A percentile compares a stretch with the other conserved stretches of the same genome.
Conservation (phyloP, 1,139 yeast species). For the Meyerozyma carpophila region DNA sequence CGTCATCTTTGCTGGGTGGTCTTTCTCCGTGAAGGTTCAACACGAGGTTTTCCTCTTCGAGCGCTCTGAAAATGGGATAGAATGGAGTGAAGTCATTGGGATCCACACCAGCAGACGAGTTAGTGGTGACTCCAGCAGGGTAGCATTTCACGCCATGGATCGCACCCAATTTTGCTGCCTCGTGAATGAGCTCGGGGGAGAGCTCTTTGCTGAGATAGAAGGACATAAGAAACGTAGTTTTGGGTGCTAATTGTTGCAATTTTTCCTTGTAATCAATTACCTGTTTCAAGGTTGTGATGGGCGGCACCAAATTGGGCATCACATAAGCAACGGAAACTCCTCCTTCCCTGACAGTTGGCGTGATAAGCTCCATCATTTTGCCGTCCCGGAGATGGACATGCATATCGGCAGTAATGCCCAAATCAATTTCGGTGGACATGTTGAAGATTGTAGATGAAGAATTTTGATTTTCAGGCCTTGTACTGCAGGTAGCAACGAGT, state of each 20-base stretch:
- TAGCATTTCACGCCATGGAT: slow-evolving; percentile 89
- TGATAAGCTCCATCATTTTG: slow-evolving; percentile 80
- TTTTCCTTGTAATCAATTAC: slow-evolving; percentile 66
- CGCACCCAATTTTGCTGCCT: slow-evolving; percentile 69
- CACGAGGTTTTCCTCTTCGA: slow-evolving; percentile 73
- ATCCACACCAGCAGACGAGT: slow-evolving; percentile 88
- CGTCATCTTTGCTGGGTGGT: slow-evolving; percentile 53
- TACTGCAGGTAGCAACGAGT: too few relatives aligned
- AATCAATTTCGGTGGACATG: slow-evolving; percentile 35
- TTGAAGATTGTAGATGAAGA: neutral
- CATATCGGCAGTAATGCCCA: slow-evolving; percentile 89
- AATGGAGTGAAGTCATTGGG: slow-evolving; percentile 85
- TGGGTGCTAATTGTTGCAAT: slow-evolving; percentile 65
- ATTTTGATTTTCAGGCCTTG: neutral
- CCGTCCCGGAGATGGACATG: slow-evolving; percentile 97
- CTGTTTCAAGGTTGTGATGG: slow-evolving; percentile 72
- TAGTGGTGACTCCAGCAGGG: slow-evolving; percentile 98
- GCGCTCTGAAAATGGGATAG: slow-evolving; percentile 83
- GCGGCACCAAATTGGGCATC: slow-evolving; percentile 96
- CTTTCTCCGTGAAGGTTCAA: slow-evolving; percentile 94
- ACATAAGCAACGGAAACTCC: slow-evolving; percentile 88
- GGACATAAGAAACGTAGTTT: slow-evolving; percentile 87
- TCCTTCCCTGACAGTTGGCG: slow-evolving; percentile 87
- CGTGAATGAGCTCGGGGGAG: slow-evolving; percentile 77
- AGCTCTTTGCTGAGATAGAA: slow-evolving; percentile 72